Conservation (phyloP, 345 rosid genomes). For the Acer saccharum region DNA sequence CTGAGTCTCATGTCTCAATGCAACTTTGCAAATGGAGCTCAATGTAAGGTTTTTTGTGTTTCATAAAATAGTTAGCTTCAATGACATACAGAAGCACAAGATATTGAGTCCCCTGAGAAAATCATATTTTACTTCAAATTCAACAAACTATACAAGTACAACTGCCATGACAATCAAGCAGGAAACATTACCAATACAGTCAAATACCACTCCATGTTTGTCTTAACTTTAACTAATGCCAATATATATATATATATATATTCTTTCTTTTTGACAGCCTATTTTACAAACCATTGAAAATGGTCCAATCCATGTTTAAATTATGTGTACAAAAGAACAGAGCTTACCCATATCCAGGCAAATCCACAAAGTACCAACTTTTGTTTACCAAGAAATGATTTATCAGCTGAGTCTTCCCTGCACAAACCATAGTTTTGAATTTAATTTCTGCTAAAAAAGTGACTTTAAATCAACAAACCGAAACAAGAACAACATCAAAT, state of each 20-base stretch:
- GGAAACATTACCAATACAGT: neutral
- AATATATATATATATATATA: neutral
- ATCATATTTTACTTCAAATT: neutral
- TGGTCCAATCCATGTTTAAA: too few species aligned
- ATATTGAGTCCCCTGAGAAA: neutral
- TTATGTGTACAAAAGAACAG: too few species aligned
- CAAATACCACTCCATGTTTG: neutral
- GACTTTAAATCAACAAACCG: neutral
- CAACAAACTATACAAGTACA: neutral
- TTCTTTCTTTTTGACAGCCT: neutral
- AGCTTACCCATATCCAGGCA: conserved; percentile 95
- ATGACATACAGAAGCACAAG: neutral
- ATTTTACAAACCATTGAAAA: neutral
- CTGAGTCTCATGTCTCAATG: neutral
- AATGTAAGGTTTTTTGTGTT: neutral
- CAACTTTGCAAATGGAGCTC: neutral
- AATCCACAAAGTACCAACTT: conserved; percentile 95
- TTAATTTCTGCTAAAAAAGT: neutral
- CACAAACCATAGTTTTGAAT: neutral
- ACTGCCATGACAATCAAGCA: neutral
- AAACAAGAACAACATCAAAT: neutral
- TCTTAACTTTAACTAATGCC: neutral
- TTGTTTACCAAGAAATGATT: conserved; percentile 93
- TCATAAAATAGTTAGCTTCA: neutral
- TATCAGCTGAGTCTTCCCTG: conserved; percentile 95